phyloP scores from a whole-genome alignment of 2,329 filamentous ascomycete species.

The Colletotrichum abscissum region DNA sequence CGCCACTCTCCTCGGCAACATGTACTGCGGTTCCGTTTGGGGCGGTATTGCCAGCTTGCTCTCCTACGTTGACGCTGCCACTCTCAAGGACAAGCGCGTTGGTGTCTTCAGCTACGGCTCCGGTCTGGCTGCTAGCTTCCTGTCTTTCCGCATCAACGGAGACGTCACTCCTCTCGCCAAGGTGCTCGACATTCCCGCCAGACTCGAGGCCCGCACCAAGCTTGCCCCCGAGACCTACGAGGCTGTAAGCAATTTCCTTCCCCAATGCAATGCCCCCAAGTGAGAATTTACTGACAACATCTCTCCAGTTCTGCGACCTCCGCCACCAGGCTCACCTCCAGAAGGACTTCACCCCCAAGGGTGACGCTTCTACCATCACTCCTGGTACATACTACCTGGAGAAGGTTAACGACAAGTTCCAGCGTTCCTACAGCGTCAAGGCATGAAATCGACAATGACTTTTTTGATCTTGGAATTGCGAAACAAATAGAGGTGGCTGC shows the following conservation, averaged over 20 bases:
- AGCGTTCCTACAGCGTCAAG: slow-evolving; percentile 81
- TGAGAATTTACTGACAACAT: slow-evolving; percentile 38
- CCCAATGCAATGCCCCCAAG: background rate
- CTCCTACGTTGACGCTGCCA: slow-evolving; percentile 69
- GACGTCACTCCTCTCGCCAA: slow-evolving; percentile 76
- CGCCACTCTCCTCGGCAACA: slow-evolving; percentile 79
- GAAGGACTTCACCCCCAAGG: slow-evolving; percentile 80
- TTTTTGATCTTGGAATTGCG: slow-evolving; percentile 17
- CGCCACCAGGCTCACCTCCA: slow-evolving; percentile 86
- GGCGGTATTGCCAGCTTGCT: slow-evolving; percentile 80
- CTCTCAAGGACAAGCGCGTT: slow-evolving; percentile 77
- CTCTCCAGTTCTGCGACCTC: slow-evolving; percentile 76
- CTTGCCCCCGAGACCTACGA: slow-evolving; percentile 81
- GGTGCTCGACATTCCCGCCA: slow-evolving; percentile 75
- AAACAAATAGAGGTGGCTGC: slow-evolving; percentile 33
- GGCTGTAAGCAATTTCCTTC: slow-evolving; percentile 62
- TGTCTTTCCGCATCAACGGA: slow-evolving; percentile 79
- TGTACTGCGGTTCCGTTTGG: slow-evolving; percentile 79
- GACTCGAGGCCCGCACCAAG: slow-evolving; percentile 72
- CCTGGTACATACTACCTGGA: slow-evolving; percentile 82
- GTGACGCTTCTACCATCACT: slow-evolving; percentile 73
- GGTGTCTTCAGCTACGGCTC: slow-evolving; percentile 85
- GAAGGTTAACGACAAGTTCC: slow-evolving; percentile 88
- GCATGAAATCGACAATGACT: slow-evolving; percentile 58
- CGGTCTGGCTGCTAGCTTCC: slow-evolving; percentile 77